Evolutionary conservation across 2,329 filamentous ascomycete genomes (phyloP).

Genomic region (Pestalotiopsis sp.): DNA sequence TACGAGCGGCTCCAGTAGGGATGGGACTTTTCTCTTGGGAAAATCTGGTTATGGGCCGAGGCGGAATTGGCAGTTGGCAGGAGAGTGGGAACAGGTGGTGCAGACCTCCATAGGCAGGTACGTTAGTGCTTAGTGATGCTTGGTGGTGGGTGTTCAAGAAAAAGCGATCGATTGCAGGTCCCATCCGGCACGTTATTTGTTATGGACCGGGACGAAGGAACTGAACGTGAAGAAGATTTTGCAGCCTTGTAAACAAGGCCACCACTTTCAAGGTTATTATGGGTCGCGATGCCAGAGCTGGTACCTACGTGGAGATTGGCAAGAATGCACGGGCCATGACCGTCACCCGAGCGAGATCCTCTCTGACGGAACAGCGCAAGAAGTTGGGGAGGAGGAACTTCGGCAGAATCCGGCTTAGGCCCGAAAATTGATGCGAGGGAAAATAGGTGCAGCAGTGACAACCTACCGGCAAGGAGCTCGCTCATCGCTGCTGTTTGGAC

Average conservation of each 20-base stretch:
- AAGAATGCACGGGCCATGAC: background rate
- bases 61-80: background rate
- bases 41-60: constrained; percentile 3
- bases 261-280: background rate
- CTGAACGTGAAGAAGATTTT: background rate
- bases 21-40: background rate
- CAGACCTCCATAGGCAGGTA: background rate
- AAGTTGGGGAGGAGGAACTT: constrained; percentile 10
- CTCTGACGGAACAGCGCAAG: background rate
- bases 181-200: background rate
- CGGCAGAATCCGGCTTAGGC: constrained; percentile 13
- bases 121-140: background rate
- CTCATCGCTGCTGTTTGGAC: background rate
- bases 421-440: constrained; percentile 18
- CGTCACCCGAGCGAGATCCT: background rate
- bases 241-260: background rate
- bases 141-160: background rate
- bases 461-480: background rate
- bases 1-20: background rate
- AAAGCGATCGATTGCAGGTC: background rate
- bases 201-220: background rate
- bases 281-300: background rate
- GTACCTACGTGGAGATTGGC: background rate
- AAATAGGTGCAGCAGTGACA: constrained; percentile 7
- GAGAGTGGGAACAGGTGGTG: background rate